Conservation (phyloP, 352 stramenopile genomes). For the Globisporangium nunn region DNA sequence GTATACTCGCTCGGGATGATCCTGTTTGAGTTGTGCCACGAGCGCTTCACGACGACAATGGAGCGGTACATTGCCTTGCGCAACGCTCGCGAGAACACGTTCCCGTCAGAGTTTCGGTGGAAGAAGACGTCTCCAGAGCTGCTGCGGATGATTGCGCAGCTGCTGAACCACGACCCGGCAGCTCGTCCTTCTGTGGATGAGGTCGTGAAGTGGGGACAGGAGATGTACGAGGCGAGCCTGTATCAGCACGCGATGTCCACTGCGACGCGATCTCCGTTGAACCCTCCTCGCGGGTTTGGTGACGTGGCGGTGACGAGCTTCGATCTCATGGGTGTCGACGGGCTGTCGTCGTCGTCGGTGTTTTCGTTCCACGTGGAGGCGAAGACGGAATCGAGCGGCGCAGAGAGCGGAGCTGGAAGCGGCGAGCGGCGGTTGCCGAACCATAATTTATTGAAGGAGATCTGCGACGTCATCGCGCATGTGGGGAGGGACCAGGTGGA, state of each 20-base stretch:
- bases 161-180: conserved; percentile 48
- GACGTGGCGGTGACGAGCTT: conserved; percentile 16
- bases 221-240: conserved; percentile 60
- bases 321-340: conserved; percentile 13
- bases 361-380: conserved; percentile 72
- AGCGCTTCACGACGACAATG: conserved; percentile 86
- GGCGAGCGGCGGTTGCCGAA: conserved; percentile 58
- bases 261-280: conserved; percentile 40
- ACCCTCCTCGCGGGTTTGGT: conserved; percentile 12
- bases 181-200: conserved; percentile 51
- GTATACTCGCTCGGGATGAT: conserved; percentile 91
- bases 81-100: conserved; percentile 61
- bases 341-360: conserved; percentile 16
- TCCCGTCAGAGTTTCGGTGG: conserved; percentile 45
- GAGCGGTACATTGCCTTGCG: conserved; percentile 83
- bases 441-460: conserved; percentile 83
- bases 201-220: conserved; percentile 73
- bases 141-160: conserved; percentile 53
- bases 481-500: conserved; percentile 53
- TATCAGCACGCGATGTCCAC: conserved; percentile 41
- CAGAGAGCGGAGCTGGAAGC: conserved; percentile 27
- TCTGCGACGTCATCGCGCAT: conserved; percentile 70
- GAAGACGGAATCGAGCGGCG: conserved; percentile 25
- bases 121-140: conserved; percentile 55
- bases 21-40: conserved; percentile 87